Base-by-base conservation (phyloP, 2,329 filamentous ascomycete species). In the Rutstroemia sp. region DNA sequence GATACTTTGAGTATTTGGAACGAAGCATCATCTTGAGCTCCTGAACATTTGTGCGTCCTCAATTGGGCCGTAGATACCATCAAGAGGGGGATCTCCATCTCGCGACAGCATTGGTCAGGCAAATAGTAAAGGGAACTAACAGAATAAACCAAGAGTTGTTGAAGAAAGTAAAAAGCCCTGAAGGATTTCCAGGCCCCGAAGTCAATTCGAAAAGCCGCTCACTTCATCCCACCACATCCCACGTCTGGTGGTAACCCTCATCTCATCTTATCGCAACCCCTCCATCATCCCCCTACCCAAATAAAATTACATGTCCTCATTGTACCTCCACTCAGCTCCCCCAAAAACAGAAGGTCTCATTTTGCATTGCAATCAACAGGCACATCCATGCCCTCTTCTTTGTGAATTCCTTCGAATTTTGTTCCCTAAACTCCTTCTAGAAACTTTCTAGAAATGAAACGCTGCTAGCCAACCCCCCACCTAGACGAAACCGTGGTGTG, bases 391-490 rank as follows among this genome's bases (percentile, higher is more conserved):
- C n/a, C 16, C 34, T 53, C 27, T 19, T 47, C 25, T 46, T 52
- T 30, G 23, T 37, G 19, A 49, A 44, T 49, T 19, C n/a, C 52
- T 30, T 54, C 37, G n/a, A 27, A 16, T 34, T 6, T 50, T 34
- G 46, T 5, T 44, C 16, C 19, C 39, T 27, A 25, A 34, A 12
- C 44, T 51, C 47, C 47, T 55, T 55, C 46, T 51, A 45, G 38
- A 55, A 55, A 37, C 27, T 44, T 55, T 55, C 47, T 50, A 55
- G 53, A 55, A 51, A 38, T 30, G 30, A 51, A 55, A 51, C 19
- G 47, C 38, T 45, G 21, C 16, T 25, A 10, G 10, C 9, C 23
- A 25, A 44, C 45, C 23, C 23, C 47, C 52, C 46, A 44, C 37
- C 46, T 44, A 12, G 47, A 12, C 39, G 30, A 54, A 54, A 54